Evolutionary conservation across 495 filamentous ascomycete genomes (phyloP).

Genomic region (Oleoguttula mirabilis): DNA sequence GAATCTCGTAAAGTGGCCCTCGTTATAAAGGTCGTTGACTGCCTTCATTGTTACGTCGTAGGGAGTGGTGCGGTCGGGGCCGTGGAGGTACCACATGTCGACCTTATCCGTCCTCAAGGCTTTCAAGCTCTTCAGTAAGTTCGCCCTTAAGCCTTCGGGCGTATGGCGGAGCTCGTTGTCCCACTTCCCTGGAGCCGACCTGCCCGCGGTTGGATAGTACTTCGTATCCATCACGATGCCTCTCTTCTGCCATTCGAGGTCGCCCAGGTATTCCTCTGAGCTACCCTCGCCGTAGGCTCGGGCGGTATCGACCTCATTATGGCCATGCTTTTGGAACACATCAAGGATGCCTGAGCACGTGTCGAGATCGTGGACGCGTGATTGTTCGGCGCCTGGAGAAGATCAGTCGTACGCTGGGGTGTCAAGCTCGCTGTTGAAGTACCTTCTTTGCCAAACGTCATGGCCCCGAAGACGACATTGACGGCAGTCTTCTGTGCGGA

Average conservation of each 20-base stretch:
- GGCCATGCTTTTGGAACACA: conserved; percentile 24
- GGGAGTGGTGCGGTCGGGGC: conserved; percentile 37
- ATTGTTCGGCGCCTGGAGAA: conserved; percentile 18
- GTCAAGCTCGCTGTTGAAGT: background rate
- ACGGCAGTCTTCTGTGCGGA: conserved; percentile 20
- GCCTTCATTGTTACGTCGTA: conserved; percentile 39
- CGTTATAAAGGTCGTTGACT: conserved; percentile 37
- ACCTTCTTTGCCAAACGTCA: conserved; percentile 21
- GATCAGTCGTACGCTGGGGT: background rate
- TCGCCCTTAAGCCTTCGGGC: conserved; percentile 26
- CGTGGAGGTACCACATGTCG: conserved; percentile 43
- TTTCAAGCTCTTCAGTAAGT: conserved; percentile 33
- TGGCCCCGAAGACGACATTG: conserved; percentile 28
- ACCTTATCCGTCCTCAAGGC: conserved; percentile 37
- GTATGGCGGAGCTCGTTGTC: conserved; percentile 29
- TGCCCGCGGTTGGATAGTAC: conserved; percentile 31
- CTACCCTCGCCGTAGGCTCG: conserved; percentile 40
- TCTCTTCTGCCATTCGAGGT: conserved; percentile 36
- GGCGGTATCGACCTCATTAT: conserved; percentile 27
- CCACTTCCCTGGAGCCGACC: conserved; percentile 8
- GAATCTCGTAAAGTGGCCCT: conserved; percentile 38
- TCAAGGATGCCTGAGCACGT: conserved; percentile 23
- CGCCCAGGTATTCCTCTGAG: conserved; percentile 39
- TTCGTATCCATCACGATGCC: conserved; percentile 44
- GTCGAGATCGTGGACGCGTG: conserved; percentile 22